A percentile compares a stretch with the other conserved stretches of the same genome.
Conservation (phyloP, 2,329 filamentous ascomycete genomes). For the Clathrospora elynae region DNA sequence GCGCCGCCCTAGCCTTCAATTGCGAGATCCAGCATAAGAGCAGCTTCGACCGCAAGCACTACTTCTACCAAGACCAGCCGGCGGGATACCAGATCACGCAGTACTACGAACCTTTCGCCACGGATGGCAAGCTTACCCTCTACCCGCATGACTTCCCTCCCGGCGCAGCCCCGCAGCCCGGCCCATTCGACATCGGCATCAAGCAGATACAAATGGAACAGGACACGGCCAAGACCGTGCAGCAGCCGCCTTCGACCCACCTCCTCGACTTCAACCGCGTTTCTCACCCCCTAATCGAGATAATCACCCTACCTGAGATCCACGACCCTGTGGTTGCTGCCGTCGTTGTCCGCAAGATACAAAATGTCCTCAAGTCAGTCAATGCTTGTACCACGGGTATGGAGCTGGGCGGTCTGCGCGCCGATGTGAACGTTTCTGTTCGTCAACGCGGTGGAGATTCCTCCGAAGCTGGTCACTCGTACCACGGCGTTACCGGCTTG, state of each 20-base stretch:
- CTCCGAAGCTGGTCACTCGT: constrained; percentile 51
- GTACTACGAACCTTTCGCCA: constrained; percentile 77
- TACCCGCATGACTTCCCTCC: constrained; percentile 65
- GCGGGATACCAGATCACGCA: constrained; percentile 97
- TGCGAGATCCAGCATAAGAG: constrained; percentile 79
- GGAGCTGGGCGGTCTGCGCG: constrained; percentile 88
- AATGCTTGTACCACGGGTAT: constrained; percentile 89
- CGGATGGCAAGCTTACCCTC: constrained; percentile 73
- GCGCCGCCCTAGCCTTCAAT: constrained; percentile 82
- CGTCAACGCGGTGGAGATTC: constrained; percentile 54
- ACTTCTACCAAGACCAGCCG: constrained; percentile 98
- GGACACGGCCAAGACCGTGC: constrained; percentile 92
- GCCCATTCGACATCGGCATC: constrained; percentile 76
- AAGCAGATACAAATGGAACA: constrained; percentile 97
- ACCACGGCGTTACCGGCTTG: constrained; percentile 65
- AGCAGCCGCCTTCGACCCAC: constrained; percentile 72
- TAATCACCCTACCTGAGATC: constrained; percentile 89
- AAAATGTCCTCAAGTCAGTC: constrained; percentile 76
- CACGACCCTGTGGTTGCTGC: constrained; percentile 87
- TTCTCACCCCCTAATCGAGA: constrained; percentile 88
- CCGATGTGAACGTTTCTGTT: constrained; percentile 95
- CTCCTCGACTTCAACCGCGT: constrained; percentile 94
- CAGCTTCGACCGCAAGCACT: constrained; percentile 94
- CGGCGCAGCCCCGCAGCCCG: constrained; percentile 71
- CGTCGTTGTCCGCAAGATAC: constrained; percentile 86